Evolutionary conservation across 306 rosid species (phyloP), one percentile per base, ranked within the genome.

Genomic region (Cucumis hystrix): DNA sequence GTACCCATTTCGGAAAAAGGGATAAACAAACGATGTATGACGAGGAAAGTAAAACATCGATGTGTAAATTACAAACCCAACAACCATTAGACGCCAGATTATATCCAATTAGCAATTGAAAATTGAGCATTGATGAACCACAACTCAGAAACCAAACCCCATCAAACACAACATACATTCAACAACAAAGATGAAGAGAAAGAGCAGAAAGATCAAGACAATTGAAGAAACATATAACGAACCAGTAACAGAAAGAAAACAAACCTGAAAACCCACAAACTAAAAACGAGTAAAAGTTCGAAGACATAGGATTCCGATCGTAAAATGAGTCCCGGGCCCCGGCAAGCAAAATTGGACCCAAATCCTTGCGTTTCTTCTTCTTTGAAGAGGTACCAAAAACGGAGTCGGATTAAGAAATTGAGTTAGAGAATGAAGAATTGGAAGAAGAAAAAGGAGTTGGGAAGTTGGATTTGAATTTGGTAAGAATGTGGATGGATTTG

Each of bases 201-300:
- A 9, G 45, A 1, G 8, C 12, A 67, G 14, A 14, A 69, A 69
- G 39, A 8, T 45, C 35, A 71, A 71, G n/a, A 74, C 6, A 74
- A 54, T 54, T 54, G 28, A 74, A 51, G 28, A 56, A 10, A 30
- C 63, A 17, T 3, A 76, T 3, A 76, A 76, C 1, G 1, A 63
- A 77, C 5, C 5, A 64, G 9, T 33, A 45, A 25, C 51, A 28
- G 68, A 63, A 1, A 17, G 7, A 81, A 43, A 64, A 18, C 84
- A 80, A 16, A 83, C 91, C 87, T 70, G 89, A 80, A 68, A 79
- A 49, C 58, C 68, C 57, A 11, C 79, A 80, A 65, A 79, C 76
- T 79, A 78, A 20, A 43, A 77, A 55, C 20, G 77, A 75, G 1
- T 83, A 74, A 61, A 75, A 77, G 81, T 79, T 82, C 75, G 72